phyloP scores from a whole-genome alignment of 768 basidiomycete genomes.

The Coprinopsis strossmayeri region DNA sequence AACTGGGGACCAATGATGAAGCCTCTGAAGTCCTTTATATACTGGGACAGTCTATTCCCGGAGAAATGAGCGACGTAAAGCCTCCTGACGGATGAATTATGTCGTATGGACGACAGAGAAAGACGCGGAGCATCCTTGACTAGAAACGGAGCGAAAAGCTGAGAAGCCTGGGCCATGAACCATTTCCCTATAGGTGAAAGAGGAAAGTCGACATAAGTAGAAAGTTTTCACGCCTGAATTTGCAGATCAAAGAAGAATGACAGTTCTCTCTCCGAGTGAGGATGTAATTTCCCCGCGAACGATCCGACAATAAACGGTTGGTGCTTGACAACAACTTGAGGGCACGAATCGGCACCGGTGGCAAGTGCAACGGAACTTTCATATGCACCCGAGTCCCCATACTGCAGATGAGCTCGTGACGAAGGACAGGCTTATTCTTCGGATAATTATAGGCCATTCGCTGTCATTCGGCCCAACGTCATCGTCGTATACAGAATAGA shows the following conservation, averaged over 20 bases:
- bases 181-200: too few species aligned
- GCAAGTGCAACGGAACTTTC: too few species aligned
- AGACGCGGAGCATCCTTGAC: background rate
- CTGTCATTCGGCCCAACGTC: background rate
- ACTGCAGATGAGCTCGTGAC: background rate
- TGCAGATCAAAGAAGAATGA: background rate
- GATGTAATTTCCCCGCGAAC: slow-evolving; percentile 3
- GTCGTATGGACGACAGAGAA: too few species aligned
- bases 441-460: background rate
- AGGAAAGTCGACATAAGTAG: background rate
- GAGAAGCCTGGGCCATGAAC: background rate
- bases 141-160: background rate
- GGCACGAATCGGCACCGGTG: background rate
- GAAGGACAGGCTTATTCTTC: background rate
- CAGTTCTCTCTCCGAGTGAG: background rate
- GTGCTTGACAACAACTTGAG: background rate
- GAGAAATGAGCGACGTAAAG: background rate
- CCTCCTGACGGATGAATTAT: too few species aligned
- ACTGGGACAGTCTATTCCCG: background rate
- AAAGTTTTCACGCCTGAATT: background rate
- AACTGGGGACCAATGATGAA: too few species aligned
- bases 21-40: background rate
- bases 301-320: background rate
- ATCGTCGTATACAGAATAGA: too few species aligned
- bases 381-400: background rate